A percentile compares a stretch with the other conserved stretches of the same genome.
These are phyloP conservation scores for Clavulina sp. DNA, from an alignment of 768 basidiomycete genomes.

Conservation along the genomic window DNA sequence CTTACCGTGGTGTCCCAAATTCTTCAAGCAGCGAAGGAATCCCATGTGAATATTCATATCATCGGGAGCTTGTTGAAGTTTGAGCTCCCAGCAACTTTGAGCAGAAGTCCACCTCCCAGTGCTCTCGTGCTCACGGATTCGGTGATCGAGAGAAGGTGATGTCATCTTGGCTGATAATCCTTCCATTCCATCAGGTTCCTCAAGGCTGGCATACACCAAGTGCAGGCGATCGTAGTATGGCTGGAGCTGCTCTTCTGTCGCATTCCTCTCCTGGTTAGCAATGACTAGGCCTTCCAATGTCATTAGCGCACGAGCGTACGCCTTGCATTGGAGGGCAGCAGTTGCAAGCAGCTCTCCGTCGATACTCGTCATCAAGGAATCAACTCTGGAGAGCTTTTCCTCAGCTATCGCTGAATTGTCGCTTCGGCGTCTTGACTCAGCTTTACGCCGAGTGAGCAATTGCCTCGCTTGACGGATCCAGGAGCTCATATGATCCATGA, in stretches of 20 bases:
- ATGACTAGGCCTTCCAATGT: slow-evolving; percentile 79
- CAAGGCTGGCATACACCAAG: slow-evolving; percentile 87
- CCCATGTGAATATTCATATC: slow-evolving; percentile 82
- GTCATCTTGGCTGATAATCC: slow-evolving; percentile 80
- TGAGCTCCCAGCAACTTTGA: slow-evolving; percentile 97
- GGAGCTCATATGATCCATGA: slow-evolving; percentile 86
- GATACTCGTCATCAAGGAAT: slow-evolving; percentile 68
- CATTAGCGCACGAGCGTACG: slow-evolving; percentile 86
- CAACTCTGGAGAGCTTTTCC: slow-evolving; percentile 51
- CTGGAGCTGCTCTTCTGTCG: slow-evolving; percentile 35
- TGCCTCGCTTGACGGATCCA: slow-evolving; percentile 70
- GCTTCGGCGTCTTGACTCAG: slow-evolving; percentile 29
- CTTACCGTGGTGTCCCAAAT: slow-evolving; percentile 93
- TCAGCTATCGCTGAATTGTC: slow-evolving; percentile 21
- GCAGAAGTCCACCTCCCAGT: slow-evolving; percentile 96
- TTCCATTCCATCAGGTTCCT: slow-evolving; percentile 99
- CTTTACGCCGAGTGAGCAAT: slow-evolving; percentile 35
- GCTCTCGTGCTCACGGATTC: slow-evolving; percentile 94
- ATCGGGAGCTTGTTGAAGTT: slow-evolving; percentile 76
- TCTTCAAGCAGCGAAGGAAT: slow-evolving; percentile 74
- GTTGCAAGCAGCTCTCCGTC: slow-evolving; percentile 79
- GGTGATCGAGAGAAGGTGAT: slow-evolving; percentile 80
- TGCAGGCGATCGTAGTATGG: slow-evolving; percentile 78
- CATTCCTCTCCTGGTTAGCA: slow-evolving; percentile 24
- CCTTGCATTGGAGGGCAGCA: slow-evolving; percentile 87